Evolutionary conservation across 805 yeast genomes (phyloP), one percentile per base, ranked within the genome.

Genomic region (Sugiyamaella marilandica): DNA sequence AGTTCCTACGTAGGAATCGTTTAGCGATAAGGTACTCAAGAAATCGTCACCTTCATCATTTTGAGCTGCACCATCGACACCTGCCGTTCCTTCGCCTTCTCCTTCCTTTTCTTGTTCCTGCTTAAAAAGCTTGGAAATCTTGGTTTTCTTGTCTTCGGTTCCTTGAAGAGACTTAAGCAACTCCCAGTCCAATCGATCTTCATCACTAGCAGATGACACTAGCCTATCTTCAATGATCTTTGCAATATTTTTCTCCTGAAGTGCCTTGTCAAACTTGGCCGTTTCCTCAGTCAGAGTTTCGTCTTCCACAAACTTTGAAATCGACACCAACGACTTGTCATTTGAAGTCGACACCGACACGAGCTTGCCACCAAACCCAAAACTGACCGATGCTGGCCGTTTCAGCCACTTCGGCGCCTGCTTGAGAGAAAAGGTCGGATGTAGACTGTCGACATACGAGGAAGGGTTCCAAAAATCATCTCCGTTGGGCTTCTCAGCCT

Each of bases 291-390:
- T 66, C 13, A 72, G 60, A n/a, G 63, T 58, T 11, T 67, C 71
- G 48, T 73, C 75, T 10, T 62, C 52, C 75, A 65, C 61, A 24
- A 77, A 67, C 59, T 77, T 79, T 52, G 82, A 70, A 21, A 67
- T 66, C 16, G 81, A 31, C n/a, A 59, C 67, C 5, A 68, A 53
- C 26, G 81, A 73, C 61, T 63, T 64, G 18, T 74, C 75, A 9
- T 75, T 71, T 49, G 70, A 74, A 9, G 72, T 70, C 35, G 67
- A 62, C 31, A 84, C 81, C 10, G 75, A 68, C 2, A 85, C 91
- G 39, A 94, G 67, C 70, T 88, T 89, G 50, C 96, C 96, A 55
- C 99, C 99, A 71, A 90, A 92, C 0, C 96, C 98, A 76, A 95
- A 94, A 1, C 82, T 73, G 11, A 85, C 96, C 47, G 84, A 76